A percentile compares a stretch with the other conserved stretches of the same genome.
Conservation (phyloP, 805 yeast genomes). For the Starmerella lactis-condensi region DNA sequence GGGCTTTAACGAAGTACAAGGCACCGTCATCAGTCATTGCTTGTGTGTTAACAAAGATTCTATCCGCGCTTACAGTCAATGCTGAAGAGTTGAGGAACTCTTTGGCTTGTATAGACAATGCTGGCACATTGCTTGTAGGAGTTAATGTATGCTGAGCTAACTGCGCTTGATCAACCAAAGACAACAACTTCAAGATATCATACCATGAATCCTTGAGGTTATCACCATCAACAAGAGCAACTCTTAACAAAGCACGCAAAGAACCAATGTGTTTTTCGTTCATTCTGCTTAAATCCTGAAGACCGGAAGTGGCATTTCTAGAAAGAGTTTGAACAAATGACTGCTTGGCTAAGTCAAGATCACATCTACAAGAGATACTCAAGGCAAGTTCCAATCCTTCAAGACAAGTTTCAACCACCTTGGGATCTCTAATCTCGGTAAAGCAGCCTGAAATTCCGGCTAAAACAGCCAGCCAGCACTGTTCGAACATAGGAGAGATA, state of each 20-base stretch:
- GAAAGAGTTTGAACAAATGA: slow-evolving; percentile 81
- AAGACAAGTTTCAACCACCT: slow-evolving; percentile 31
- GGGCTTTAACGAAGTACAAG: slow-evolving; percentile 67
- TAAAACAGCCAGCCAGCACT: slow-evolving; percentile 88
- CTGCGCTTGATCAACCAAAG: slow-evolving; percentile 82
- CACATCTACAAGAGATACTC: slow-evolving; percentile 67
- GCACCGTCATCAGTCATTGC: slow-evolving; percentile 68
- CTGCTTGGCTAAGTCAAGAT: slow-evolving; percentile 63
- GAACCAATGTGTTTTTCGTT: slow-evolving; percentile 67
- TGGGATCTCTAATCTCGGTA: slow-evolving; percentile 57
- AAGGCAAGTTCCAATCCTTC: slow-evolving; percentile 76
- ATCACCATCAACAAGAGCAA: slow-evolving; percentile 69
- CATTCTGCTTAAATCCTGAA: slow-evolving; percentile 63
- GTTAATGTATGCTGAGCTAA: slow-evolving; percentile 74
- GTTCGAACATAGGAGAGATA: slow-evolving; percentile 82
- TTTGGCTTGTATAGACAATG: too few relatives aligned
- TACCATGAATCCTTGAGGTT: slow-evolving; percentile 62
- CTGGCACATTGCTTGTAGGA: slow-evolving; percentile 49
- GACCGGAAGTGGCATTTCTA: slow-evolving; percentile 63
- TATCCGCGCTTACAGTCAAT: slow-evolving; percentile 45
- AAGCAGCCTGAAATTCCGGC: slow-evolving; percentile 91
- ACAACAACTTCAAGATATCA: slow-evolving; percentile 58
- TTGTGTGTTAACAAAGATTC: slow-evolving; percentile 67
- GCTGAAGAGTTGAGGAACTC: slow-evolving; percentile 22
- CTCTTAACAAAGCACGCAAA: slow-evolving; percentile 48